Conservation (phyloP, 176 grass and related monocot species). For the Avena eriantha region DNA sequence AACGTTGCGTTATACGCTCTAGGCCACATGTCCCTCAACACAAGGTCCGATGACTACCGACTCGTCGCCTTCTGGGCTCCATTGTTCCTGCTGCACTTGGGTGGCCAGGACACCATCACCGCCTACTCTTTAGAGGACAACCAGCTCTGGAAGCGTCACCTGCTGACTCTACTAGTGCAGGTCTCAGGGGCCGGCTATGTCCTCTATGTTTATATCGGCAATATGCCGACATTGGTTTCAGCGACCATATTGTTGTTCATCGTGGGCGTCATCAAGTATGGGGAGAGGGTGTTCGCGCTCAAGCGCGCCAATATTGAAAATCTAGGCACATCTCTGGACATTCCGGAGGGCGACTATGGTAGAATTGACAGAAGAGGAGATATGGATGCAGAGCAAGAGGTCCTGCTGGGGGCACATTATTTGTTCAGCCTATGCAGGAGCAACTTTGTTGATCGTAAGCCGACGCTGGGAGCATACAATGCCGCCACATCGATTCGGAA, state of each 20-base stretch:
- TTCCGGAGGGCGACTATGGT: no score
- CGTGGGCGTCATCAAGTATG: neutral
- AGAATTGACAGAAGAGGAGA: no score
- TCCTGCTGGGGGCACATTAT: neutral
- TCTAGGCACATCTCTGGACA: no score
- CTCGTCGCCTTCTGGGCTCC: neutral
- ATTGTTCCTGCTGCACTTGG: neutral
- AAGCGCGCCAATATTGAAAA: neutral
- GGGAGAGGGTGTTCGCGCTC: neutral
- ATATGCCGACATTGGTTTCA: no score
- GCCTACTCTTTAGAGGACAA: neutral
- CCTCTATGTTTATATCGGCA: no score
- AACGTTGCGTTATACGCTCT: conserved; percentile 12
- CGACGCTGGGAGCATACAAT: no score
- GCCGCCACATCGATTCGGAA: no score
- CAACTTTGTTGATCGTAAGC: no score
- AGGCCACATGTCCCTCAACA: neutral
- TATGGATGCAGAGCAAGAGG: neutral
- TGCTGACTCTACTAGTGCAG: neutral
- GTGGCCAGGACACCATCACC: neutral
- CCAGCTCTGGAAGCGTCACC: neutral
- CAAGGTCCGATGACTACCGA: neutral
- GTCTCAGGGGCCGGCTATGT: neutral
- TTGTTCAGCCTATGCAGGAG: no score
- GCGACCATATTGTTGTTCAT: neutral